phyloP scores from a whole-genome alignment of 495 filamentous ascomycete species.

The Aspergillus sclerotioniger region DNA sequence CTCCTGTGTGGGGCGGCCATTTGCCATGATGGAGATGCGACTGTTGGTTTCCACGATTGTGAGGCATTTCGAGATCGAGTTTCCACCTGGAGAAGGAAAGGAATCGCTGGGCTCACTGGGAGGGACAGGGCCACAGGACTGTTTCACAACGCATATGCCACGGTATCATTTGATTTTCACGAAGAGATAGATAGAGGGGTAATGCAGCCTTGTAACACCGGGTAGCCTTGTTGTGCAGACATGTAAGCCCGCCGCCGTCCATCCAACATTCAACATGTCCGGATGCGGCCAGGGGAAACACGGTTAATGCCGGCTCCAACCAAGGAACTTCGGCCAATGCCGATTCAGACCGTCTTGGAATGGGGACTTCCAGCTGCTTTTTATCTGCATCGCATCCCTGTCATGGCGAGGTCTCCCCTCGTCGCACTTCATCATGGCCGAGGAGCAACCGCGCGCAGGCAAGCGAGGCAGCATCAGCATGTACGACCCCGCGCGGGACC shows the following conservation, averaged over 20 bases:
- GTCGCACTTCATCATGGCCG: constrained; percentile 9
- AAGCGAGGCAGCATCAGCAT: constrained; percentile 23
- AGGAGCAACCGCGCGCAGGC: constrained; percentile 7
- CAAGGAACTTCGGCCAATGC: constrained; percentile 9
- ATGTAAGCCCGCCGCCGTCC: background rate
- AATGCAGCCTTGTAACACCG: background rate
- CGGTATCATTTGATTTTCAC: constrained; percentile 15
- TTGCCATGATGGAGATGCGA: constrained; percentile 37
- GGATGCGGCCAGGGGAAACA: constrained; percentile 21
- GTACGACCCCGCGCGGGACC: constrained; percentile 47
- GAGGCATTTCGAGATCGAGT: constrained; percentile 29
- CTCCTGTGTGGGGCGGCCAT: constrained; percentile 26
- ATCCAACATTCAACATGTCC: constrained; percentile 6
- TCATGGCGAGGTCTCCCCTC: background rate
- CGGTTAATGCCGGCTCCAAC: constrained; percentile 12
- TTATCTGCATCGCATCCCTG: background rate
- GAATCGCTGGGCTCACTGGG: constrained; percentile 12
- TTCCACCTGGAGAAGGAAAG: constrained; percentile 23
- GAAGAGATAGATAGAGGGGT: constrained; percentile 5
- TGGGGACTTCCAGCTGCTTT: background rate
- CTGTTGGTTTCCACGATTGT: constrained; percentile 29
- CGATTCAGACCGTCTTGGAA: background rate
- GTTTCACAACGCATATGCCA: constrained; percentile 17
- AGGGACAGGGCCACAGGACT: constrained; percentile 13
- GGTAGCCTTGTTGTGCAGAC: background rate